phyloP scores from a whole-genome alignment of 1,284 basidiomycete genomes.

The Phaffia rhodozyma region DNA sequence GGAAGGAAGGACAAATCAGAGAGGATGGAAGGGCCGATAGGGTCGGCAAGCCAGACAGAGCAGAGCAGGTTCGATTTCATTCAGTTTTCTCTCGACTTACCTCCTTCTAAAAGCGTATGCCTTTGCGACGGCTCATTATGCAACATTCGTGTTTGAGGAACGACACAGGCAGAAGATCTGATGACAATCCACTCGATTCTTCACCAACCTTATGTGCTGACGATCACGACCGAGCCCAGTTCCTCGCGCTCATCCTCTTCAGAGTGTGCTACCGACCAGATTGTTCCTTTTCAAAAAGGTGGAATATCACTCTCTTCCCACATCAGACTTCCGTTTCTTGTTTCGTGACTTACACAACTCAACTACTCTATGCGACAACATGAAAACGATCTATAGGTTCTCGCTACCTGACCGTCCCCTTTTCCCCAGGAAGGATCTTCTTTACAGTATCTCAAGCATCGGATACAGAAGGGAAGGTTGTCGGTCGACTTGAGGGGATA shows the following conservation, averaged over 20 bases:
- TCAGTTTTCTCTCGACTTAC: neutral
- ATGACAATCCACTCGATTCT: slow-evolving; percentile 12
- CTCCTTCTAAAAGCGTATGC: neutral
- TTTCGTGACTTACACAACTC: neutral
- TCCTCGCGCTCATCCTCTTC: too few relatives aligned
- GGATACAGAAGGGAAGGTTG: neutral
- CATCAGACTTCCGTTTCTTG: neutral
- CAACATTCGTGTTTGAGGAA: too few relatives aligned
- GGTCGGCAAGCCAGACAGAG: slow-evolving; percentile 27
- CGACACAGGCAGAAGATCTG: slow-evolving; percentile 31
- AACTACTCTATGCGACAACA: too few relatives aligned
- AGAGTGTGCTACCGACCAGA: too few relatives aligned
- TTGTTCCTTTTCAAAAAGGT: too few relatives aligned
- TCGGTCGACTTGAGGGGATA: too few relatives aligned
- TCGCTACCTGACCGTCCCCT: slow-evolving; percentile 23
- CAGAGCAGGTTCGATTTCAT: slow-evolving; percentile 30
- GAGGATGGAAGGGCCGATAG: slow-evolving; percentile 19
- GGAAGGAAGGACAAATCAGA: slow-evolving; percentile 23
- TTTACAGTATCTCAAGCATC: slow-evolving; percentile 22
- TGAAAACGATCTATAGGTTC: neutral
- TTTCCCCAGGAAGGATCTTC: slow-evolving; percentile 27
- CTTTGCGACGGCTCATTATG: too few relatives aligned
- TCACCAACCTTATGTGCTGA: slow-evolving; percentile 19
- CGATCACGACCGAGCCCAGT: slow-evolving; percentile 20
- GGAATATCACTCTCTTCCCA: slow-evolving; percentile 21